Evolutionary conservation across 1,284 basidiomycete genomes (phyloP).

Genomic region (Cryptococcus sp.): DNA sequence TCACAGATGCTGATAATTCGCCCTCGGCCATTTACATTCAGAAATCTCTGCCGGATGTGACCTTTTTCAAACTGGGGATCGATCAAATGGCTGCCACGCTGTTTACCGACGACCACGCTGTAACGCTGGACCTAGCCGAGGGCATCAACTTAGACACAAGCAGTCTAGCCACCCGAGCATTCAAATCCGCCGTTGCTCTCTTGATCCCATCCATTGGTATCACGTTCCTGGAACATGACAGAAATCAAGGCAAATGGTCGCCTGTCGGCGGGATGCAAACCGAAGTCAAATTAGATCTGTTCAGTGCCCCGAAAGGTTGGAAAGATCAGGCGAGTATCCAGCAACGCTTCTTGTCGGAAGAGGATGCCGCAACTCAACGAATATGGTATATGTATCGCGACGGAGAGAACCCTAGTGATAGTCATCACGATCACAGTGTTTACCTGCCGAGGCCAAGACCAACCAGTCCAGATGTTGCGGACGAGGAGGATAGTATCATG

Average conservation of each 20-base stretch:
- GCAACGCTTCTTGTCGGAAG: constrained; percentile 61
- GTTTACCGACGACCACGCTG: constrained; percentile 54
- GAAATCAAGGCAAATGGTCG: constrained; percentile 53
- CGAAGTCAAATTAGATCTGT: constrained; percentile 64
- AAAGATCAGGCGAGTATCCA: constrained; percentile 56
- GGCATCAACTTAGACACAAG: constrained; percentile 67
- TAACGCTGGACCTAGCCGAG: constrained; percentile 57
- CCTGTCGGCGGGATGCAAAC: constrained; percentile 59
- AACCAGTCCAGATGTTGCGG: constrained; percentile 2
- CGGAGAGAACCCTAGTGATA: constrained; percentile 10
- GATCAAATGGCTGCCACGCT: constrained; percentile 57
- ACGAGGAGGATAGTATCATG: neutral
- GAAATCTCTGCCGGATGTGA: constrained; percentile 70
- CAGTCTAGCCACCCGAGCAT: constrained; percentile 63
- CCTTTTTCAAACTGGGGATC: constrained; percentile 63
- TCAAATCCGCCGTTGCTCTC: constrained; percentile 27
- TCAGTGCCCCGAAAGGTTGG: constrained; percentile 62
- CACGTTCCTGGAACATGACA: constrained; percentile 25
- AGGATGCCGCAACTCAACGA: constrained; percentile 66
- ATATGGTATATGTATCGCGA: constrained; percentile 57
- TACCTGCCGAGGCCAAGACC: constrained; percentile 29
- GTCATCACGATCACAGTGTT: constrained; percentile 22
- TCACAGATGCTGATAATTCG: constrained; percentile 68
- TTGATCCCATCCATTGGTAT: constrained; percentile 17
- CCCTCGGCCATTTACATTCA: constrained; percentile 66